Conservation (phyloP, 2,329 filamentous ascomycete species). For the Colletotrichum melonis region DNA sequence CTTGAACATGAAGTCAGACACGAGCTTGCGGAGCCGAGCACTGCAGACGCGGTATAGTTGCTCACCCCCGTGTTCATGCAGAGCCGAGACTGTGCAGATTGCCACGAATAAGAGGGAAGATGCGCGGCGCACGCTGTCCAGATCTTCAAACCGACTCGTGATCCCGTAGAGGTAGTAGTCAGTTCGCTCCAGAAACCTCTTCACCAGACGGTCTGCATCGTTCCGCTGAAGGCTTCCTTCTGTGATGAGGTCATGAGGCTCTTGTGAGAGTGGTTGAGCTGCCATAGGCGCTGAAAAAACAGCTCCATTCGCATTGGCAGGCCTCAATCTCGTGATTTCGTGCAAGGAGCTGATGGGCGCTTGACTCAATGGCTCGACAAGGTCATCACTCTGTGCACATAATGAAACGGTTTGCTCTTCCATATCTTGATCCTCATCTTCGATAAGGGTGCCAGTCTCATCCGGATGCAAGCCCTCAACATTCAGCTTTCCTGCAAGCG, state of each 20-base stretch:
- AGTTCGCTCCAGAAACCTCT: not conserved
- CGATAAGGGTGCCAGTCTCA: not conserved
- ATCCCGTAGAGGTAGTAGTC: not conserved
- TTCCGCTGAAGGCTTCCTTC: not conserved
- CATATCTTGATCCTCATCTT: not conserved
- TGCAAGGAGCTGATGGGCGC: not conserved
- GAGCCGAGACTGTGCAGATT: not conserved
- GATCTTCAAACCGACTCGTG: not conserved
- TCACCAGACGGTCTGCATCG: not conserved
- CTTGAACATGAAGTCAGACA: not conserved
- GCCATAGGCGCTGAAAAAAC: not conserved
- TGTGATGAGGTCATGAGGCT: not conserved
- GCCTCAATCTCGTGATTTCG: not conserved
- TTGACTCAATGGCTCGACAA: not conserved
- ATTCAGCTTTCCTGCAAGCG: not conserved
- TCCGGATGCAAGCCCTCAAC: not conserved
- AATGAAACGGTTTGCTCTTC: not conserved
- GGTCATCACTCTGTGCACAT: not conserved
- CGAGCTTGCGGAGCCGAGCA: not conserved
- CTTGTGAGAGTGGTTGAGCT: not conserved
- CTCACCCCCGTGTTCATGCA: not conserved
- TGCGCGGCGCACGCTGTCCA: not conserved
- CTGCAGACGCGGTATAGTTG: not conserved
- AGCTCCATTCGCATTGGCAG: not conserved
- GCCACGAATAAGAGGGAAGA: not conserved